Conservation (phyloP, 2,329 filamentous ascomycete genomes). For the Triangularia setosa region DNA sequence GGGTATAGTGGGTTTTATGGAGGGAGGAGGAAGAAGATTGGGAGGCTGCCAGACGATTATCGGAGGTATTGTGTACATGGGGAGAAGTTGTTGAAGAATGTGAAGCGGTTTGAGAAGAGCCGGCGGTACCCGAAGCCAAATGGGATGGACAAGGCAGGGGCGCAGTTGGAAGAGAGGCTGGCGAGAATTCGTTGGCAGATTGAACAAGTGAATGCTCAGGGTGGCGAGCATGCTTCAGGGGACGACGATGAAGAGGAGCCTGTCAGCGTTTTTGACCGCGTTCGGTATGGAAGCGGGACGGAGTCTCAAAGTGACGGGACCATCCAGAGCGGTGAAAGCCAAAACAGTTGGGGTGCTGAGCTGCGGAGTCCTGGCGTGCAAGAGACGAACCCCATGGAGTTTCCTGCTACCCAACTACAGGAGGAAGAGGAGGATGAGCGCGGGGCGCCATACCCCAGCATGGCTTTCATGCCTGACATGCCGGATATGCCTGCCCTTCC, state of each 20-base stretch:
- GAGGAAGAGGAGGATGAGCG: background rate
- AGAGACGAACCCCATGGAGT: background rate
- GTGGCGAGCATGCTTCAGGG: conserved; percentile 37
- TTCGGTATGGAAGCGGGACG: conserved; percentile 34
- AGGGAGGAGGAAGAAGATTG: conserved; percentile 31
- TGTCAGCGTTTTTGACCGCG: conserved; percentile 48
- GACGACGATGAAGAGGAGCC: conserved; percentile 30
- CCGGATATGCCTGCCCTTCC: conserved; percentile 32
- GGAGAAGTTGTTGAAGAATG: conserved; percentile 41
- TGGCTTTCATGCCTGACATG: conserved; percentile 26
- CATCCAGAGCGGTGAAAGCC: conserved; percentile 34
- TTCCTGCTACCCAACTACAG: background rate
- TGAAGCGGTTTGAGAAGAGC: conserved; percentile 34
- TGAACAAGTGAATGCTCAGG: conserved; percentile 32
- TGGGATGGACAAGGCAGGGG: conserved; percentile 28
- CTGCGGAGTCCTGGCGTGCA: background rate
- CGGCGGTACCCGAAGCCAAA: conserved; percentile 28
- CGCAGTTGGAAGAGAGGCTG: conserved; percentile 36
- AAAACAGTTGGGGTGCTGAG: conserved; percentile 21
- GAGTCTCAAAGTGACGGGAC: conserved; percentile 46
- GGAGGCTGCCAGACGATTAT: conserved; percentile 49
- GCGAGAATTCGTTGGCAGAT: conserved; percentile 40
- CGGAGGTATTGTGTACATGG: conserved; percentile 50
- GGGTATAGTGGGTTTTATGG: conserved; percentile 26
- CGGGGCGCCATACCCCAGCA: conserved; percentile 32